These are phyloP conservation scores for Cladosporium sp. DNA, from an alignment of 2,329 filamentous ascomycete genomes.

Conservation along the genomic window DNA sequence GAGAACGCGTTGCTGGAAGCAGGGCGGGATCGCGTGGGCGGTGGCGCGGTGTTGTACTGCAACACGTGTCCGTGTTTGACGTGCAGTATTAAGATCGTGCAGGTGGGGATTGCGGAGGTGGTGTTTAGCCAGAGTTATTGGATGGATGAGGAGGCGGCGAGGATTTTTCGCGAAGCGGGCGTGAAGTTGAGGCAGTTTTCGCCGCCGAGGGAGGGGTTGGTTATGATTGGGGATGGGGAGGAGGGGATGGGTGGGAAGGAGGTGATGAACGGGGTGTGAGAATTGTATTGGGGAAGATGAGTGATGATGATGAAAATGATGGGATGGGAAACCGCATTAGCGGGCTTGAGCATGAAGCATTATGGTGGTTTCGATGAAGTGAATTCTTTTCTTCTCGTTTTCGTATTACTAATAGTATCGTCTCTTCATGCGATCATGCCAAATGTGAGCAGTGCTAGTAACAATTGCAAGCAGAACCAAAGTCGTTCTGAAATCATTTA, in stretches of 20 bases:
- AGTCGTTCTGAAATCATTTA: not conserved
- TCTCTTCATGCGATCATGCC: not conserved
- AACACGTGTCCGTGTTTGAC: conserved; percentile 83
- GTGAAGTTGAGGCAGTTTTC: conserved; percentile 83
- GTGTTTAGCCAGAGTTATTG: conserved; percentile 93
- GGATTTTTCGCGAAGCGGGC: conserved; percentile 77
- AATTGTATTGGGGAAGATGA: no score
- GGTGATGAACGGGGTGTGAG: not conserved
- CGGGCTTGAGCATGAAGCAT: no score
- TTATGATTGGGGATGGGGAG: conserved; percentile 20
- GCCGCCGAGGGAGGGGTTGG: conserved; percentile 46
- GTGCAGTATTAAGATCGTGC: conserved; percentile 97
- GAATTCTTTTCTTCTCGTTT: no score
- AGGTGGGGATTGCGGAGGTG: conserved; percentile 93
- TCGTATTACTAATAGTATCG: not conserved
- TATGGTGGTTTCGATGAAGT: no score
- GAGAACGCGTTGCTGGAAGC: conserved; percentile 96
- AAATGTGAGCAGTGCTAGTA: not conserved
- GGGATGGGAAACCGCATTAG: no score
- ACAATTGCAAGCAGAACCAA: not conserved
- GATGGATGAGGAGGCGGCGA: conserved; percentile 78
- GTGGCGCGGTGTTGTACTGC: conserved; percentile 68
- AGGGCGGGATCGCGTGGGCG: conserved; percentile 81
- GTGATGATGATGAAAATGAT: no score
- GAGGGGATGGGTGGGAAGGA: not conserved